These are phyloP conservation scores for Aethionema arabicum DNA, from an alignment of 345 rosid species.

Conservation along the genomic window DNA sequence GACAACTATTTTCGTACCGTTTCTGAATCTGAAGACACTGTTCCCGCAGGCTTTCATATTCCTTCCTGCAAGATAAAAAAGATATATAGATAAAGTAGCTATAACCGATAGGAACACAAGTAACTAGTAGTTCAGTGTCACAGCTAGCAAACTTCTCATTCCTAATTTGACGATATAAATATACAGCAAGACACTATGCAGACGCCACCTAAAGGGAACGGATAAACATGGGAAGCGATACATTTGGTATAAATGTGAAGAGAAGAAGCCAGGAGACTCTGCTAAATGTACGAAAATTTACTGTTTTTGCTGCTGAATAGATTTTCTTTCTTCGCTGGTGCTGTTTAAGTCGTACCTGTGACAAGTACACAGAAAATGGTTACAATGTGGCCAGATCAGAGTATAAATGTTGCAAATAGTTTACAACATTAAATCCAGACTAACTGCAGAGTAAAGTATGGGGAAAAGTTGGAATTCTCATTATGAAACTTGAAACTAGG, in stretches of 20 bases:
- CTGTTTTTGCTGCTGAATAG: slow-evolving; percentile 55
- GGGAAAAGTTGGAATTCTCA: slow-evolving; percentile 14
- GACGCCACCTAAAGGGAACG: slow-evolving; percentile 19
- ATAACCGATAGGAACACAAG: slow-evolving; percentile 3
- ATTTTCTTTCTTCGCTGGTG: slow-evolving; percentile 67
- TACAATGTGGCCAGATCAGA: slow-evolving; percentile 13
- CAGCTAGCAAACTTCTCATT: slow-evolving; percentile 6
- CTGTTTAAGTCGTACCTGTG: slow-evolving; percentile 70
- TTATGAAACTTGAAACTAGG: too few species aligned
- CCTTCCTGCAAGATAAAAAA: slow-evolving; percentile 49
- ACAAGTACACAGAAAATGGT: slow-evolving; percentile 18
- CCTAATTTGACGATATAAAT: slow-evolving; percentile 15
- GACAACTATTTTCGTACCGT: slow-evolving; percentile 41
- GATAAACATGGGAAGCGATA: slow-evolving; percentile 10
- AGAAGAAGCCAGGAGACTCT: slow-evolving; percentile 25
- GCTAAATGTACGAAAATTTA: slow-evolving; percentile 31
- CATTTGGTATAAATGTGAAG: slow-evolving; percentile 12
- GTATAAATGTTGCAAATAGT: neutral
- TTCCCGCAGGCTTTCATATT: slow-evolving; percentile 63
- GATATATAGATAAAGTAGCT: slow-evolving; percentile 24
- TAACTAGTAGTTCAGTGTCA: neutral
- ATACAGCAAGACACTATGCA: slow-evolving; percentile 19
- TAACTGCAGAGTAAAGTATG: neutral
- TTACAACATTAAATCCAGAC: slow-evolving; percentile 2
- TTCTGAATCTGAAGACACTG: slow-evolving; percentile 50